Conservation (phyloP, 192 early-diverging fungal species). For the Coemansia sp. region DNA sequence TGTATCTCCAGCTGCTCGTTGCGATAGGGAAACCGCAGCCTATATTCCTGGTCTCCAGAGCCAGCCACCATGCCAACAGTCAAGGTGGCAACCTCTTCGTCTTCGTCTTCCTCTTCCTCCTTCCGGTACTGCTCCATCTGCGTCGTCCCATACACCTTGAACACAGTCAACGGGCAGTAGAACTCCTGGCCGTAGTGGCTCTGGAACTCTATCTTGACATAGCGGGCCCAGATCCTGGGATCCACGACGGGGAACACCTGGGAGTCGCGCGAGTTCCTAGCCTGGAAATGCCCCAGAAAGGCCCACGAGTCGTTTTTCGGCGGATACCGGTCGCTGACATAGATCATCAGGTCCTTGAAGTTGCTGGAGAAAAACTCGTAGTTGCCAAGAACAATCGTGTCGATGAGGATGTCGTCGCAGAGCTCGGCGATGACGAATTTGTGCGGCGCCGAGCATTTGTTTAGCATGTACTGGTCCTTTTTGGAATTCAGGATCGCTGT, state of each 20-base stretch:
- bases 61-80: constrained; percentile 32
- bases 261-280: constrained; percentile 79
- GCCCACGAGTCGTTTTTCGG: constrained; percentile 74
- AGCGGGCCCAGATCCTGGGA: constrained; percentile 77
- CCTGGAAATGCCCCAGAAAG: constrained; percentile 77
- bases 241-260: constrained; percentile 82
- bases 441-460: constrained; percentile 68
- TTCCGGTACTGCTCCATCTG: constrained; percentile 84
- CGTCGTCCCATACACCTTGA: constrained; percentile 87
- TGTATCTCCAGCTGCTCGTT: constrained; percentile 3
- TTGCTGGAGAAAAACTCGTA: constrained; percentile 96
- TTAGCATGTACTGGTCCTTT: constrained; percentile 96
- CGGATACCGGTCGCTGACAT: constrained; percentile 73
- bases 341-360: constrained; percentile 83
- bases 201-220: constrained; percentile 83
- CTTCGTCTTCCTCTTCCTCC: constrained; percentile 54
- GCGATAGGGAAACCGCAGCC: constrained; percentile 26
- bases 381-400: constrained; percentile 87
- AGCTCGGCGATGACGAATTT: constrained; percentile 92
- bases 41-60: constrained; percentile 26
- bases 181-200: constrained; percentile 87
- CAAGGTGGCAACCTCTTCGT: constrained; percentile 36
- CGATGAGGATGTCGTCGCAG: constrained; percentile 90
- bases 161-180: constrained; percentile 87
- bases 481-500: constrained; percentile 80